phyloP scores from a whole-genome alignment of 208 protist species.

The Angomonas ambiguus region DNA sequence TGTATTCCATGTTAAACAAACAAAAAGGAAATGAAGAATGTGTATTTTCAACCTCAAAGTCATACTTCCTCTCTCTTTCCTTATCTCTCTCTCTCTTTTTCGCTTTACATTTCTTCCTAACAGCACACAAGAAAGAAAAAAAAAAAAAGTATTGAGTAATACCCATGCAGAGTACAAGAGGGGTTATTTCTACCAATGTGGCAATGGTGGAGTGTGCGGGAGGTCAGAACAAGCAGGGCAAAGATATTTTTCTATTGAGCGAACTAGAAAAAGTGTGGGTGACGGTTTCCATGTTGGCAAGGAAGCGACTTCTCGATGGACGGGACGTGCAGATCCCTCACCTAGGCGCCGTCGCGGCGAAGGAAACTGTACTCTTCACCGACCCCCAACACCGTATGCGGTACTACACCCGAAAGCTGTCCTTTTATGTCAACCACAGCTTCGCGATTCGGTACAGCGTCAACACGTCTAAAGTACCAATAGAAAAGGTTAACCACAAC shows the following conservation, averaged over 20 bases:
- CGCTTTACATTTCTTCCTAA: background rate
- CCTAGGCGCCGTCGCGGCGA: slow-evolving; percentile 61
- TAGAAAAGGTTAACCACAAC: slow-evolving; percentile 21
- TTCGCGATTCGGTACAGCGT: slow-evolving; percentile 48
- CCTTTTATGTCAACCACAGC: slow-evolving; percentile 39
- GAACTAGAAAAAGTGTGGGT: slow-evolving; percentile 84
- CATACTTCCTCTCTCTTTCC: background rate
- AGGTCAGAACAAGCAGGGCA: slow-evolving; percentile 47
- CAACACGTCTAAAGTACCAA: slow-evolving; percentile 29
- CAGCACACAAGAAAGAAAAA: background rate
- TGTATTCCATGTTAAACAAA: too few relatives aligned
- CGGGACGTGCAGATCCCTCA: slow-evolving; percentile 51
- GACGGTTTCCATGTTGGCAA: slow-evolving; percentile 48
- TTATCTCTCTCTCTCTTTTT: background rate
- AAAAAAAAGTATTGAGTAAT: slow-evolving; percentile 10
- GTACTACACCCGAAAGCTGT: slow-evolving; percentile 34
- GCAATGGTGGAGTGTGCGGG: slow-evolving; percentile 79
- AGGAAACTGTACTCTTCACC: slow-evolving; percentile 33
- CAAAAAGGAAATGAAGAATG: too few relatives aligned
- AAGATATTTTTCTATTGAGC: slow-evolving; percentile 73
- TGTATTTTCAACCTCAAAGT: background rate
- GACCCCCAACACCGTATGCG: slow-evolving; percentile 29
- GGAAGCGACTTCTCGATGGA: slow-evolving; percentile 55
- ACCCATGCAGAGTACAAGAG: slow-evolving; percentile 65
- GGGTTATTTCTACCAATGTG: slow-evolving; percentile 65